phyloP scores from a whole-genome alignment of 2,329 filamentous ascomycete genomes.

The Sordariomycetes sp. region DNA sequence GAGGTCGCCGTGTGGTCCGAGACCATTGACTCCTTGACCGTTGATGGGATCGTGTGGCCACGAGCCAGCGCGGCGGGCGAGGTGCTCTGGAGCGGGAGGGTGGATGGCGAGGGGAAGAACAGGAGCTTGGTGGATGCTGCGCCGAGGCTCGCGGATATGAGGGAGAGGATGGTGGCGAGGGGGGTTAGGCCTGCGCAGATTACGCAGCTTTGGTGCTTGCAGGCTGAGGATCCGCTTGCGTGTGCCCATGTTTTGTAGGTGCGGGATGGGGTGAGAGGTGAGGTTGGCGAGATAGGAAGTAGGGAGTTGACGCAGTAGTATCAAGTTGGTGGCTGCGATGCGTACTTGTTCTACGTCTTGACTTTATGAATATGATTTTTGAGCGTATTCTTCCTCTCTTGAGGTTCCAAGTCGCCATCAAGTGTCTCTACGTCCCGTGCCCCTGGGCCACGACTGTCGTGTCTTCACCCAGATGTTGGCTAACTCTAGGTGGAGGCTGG shows the following conservation, averaged over 20 bases:
- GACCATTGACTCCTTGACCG: conserved; percentile 59
- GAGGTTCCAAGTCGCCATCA: too few relatives aligned
- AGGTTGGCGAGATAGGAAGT: neutral
- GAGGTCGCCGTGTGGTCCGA: conserved; percentile 77
- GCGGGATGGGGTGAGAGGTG: neutral
- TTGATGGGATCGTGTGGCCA: conserved; percentile 71
- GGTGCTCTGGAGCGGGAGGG: conserved; percentile 65
- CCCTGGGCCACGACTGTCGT: too few relatives aligned
- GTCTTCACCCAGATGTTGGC: too few relatives aligned
- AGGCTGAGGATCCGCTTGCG: conserved; percentile 27
- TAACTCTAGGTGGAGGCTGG: too few relatives aligned
- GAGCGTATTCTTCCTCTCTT: too few relatives aligned
- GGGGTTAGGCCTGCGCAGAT: conserved; percentile 53
- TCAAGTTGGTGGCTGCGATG: too few relatives aligned
- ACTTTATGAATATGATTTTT: too few relatives aligned
- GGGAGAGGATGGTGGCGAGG: conserved; percentile 58
- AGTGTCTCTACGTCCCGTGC: too few relatives aligned
- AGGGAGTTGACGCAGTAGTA: neutral
- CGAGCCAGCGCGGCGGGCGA: conserved; percentile 61
- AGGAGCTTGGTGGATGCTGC: conserved; percentile 57
- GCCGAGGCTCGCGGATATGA: conserved; percentile 59
- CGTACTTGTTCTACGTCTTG: too few relatives aligned
- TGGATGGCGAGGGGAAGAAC: conserved; percentile 53
- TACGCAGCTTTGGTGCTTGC: conserved; percentile 61
- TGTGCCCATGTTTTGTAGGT: conserved; percentile 5